These are phyloP conservation scores for Penicillium riverlandense DNA, from an alignment of 495 filamentous ascomycete genomes.

Conservation along the genomic window DNA sequence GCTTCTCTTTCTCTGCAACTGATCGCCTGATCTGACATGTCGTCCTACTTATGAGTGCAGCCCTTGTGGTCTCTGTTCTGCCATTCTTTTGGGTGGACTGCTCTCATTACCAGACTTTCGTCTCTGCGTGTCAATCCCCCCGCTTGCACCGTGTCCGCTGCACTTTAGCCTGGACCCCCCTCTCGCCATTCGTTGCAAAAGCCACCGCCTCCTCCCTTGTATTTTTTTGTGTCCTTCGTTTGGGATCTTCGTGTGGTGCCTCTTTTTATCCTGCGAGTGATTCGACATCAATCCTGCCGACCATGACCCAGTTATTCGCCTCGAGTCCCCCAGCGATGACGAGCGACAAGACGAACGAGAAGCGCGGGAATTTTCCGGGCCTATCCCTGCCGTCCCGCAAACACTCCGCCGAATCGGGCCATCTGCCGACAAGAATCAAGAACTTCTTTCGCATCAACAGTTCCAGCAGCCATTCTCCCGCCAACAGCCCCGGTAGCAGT, in stretches of 20 bases:
- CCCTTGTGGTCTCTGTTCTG: conserved; percentile 3
- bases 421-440: conserved; percentile 84
- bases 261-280: not conserved
- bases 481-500: conserved; percentile 24
- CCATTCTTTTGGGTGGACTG: conserved; percentile 19
- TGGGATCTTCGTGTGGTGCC: not conserved
- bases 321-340: conserved; percentile 33
- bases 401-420: conserved; percentile 44
- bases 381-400: conserved; percentile 42
- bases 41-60: conserved; percentile 12
- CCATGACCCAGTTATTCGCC: conserved; percentile 43
- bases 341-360: conserved; percentile 28
- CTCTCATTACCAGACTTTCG: conserved; percentile 4
- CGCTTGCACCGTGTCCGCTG: conserved; percentile 6
- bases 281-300: conserved; percentile 1
- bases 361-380: conserved; percentile 39
- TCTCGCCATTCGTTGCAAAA: not conserved
- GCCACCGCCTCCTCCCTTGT: not conserved
- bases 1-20: conserved; percentile 8
- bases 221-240: not conserved
- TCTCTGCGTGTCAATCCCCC: no score
- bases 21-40: conserved; percentile 9
- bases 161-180: conserved; percentile 5
- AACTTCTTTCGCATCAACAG: conserved; percentile 97
- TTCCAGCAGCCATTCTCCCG: conserved; percentile 45